These are phyloP conservation scores for Fomitopsis pinicola DNA, from an alignment of 1,284 basidiomycete species.

Conservation along the genomic window DNA sequence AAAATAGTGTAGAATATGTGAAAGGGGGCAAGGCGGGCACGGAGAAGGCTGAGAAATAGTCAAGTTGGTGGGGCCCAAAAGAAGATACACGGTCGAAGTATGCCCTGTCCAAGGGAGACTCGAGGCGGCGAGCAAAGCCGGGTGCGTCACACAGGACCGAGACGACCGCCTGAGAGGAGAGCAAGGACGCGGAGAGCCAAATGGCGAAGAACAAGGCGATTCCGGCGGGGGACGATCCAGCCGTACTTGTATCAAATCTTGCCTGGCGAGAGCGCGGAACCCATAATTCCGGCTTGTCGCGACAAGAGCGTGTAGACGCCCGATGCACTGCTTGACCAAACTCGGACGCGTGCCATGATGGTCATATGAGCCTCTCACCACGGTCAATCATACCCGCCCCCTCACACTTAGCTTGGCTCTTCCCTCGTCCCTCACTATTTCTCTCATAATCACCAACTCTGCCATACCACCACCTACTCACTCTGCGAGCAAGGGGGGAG, in stretches of 20 bases:
- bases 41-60: slow-evolving; percentile 22
- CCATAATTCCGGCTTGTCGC: slow-evolving; percentile 18
- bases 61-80: slow-evolving; percentile 17
- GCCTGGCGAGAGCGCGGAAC: slow-evolving; percentile 9
- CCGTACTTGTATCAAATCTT: slow-evolving; percentile 14
- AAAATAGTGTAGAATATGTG: slow-evolving; percentile 28
- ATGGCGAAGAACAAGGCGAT: slow-evolving; percentile 8
- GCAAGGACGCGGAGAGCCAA: slow-evolving; percentile 3
- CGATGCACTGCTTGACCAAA: slow-evolving; percentile 11
- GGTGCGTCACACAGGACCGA: slow-evolving; percentile 5
- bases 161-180: slow-evolving; percentile 4
- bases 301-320: slow-evolving; percentile 7
- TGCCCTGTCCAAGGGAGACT: slow-evolving; percentile 2
- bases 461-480: too few relatives aligned
- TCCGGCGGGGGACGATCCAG: slow-evolving; percentile 8
- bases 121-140: slow-evolving; percentile 1
- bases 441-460: neutral
- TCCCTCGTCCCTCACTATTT: neutral
- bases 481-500: too few relatives aligned
- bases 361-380: slow-evolving; percentile 19
- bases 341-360: slow-evolving; percentile 10
- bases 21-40: slow-evolving; percentile 21
- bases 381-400: slow-evolving; percentile 22
- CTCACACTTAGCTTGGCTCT: neutral
- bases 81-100: slow-evolving; percentile 11